Evolutionary conservation across 495 filamentous ascomycete genomes (phyloP).

Genomic region (Bathelium albidoporum): DNA sequence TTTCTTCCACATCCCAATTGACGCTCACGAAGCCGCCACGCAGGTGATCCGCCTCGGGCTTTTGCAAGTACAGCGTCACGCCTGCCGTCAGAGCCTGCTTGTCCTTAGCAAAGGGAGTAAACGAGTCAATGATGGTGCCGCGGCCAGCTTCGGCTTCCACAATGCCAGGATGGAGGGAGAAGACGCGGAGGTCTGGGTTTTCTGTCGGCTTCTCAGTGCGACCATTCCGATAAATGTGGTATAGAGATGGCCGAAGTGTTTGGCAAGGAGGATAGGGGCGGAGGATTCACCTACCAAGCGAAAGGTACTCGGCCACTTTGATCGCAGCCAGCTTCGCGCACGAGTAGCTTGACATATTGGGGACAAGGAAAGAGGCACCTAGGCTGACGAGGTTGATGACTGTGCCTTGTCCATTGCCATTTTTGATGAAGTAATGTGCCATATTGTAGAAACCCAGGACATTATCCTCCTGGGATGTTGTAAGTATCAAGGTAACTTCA

Average conservation of each 20-base stretch:
- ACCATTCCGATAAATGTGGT: background rate
- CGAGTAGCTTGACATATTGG: conserved; percentile 31
- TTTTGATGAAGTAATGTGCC: conserved; percentile 31
- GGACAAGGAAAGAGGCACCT: conserved; percentile 22
- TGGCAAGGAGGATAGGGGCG: background rate
- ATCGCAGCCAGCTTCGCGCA: conserved; percentile 31
- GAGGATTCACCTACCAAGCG: conserved; percentile 16
- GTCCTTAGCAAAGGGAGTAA: conserved; percentile 28
- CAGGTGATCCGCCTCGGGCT: conserved; percentile 20
- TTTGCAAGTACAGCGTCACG: conserved; percentile 34
- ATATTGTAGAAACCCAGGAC: conserved; percentile 36
- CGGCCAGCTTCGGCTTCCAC: conserved; percentile 28
- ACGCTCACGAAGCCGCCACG: conserved; percentile 37
- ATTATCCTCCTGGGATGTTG: conserved; percentile 32
- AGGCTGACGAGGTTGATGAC: conserved; percentile 36
- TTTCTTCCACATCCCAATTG: conserved; percentile 24
- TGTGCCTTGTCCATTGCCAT: conserved; percentile 19
- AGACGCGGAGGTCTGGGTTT: conserved; percentile 31
- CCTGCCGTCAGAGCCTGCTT: conserved; percentile 32
- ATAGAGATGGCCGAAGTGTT: background rate
- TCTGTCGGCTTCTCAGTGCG: conserved; percentile 11
- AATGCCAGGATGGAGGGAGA: conserved; percentile 34
- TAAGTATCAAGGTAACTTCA: background rate
- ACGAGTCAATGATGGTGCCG: conserved; percentile 21
- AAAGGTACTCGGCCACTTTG: conserved; percentile 27